Percentiles rank a stretch among this genome's conserved stretches.
These are phyloP conservation scores for Eucalyptus sp. DNA, from an alignment of 345 rosid genomes.

Conservation along the genomic window DNA sequence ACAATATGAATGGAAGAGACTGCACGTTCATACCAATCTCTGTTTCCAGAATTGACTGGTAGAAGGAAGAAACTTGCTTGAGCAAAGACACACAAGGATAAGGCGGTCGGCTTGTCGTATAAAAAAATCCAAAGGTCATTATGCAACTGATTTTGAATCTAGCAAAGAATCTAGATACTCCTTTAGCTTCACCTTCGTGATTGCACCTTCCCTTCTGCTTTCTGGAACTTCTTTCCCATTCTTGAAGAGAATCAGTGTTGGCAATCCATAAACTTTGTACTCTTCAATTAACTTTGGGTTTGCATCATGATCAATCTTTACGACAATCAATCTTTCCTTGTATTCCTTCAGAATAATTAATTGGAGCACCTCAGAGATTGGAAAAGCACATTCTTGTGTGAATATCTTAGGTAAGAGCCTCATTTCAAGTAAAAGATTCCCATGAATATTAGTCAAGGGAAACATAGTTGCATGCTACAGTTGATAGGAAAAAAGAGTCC, in stretches of 20 bases:
- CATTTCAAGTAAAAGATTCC: neutral
- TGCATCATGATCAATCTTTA: slow-evolving; percentile 72
- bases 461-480: neutral
- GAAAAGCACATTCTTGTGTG: neutral
- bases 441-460: neutral
- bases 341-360: slow-evolving; percentile 38
- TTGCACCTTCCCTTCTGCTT: slow-evolving; percentile 86
- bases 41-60: neutral
- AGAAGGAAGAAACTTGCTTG: neutral
- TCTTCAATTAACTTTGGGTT: slow-evolving; percentile 56
- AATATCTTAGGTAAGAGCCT: neutral
- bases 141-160: slow-evolving; percentile 38
- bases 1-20: neutral
- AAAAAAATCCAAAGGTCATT: neutral
- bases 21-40: neutral
- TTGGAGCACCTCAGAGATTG: neutral
- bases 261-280: slow-evolving; percentile 75
- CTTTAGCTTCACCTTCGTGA: slow-evolving; percentile 67
- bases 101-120: neutral
- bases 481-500: neutral
- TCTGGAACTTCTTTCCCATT: slow-evolving; percentile 60
- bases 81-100: neutral
- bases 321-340: slow-evolving; percentile 46
- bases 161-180: slow-evolving; percentile 51
- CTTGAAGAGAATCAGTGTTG: slow-evolving; percentile 64